Evolutionary conservation across 176 grass and related monocot species (phyloP).

Genomic region (Oryza punctata): DNA sequence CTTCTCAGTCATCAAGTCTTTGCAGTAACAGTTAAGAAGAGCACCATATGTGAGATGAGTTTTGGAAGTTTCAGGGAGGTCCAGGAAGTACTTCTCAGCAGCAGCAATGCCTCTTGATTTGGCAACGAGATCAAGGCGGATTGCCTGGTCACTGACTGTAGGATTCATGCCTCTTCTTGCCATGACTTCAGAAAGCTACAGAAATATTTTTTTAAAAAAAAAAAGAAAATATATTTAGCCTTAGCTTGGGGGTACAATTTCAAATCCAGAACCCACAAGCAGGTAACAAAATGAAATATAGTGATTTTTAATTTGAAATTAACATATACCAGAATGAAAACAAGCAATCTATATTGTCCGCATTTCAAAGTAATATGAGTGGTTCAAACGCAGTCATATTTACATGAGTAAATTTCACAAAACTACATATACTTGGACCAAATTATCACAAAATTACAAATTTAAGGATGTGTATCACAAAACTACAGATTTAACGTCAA

Average conservation of each 20-base stretch:
- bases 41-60: slow-evolving; percentile 88
- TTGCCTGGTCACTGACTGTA: slow-evolving; percentile 85
- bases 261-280: slow-evolving; percentile 14
- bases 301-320: slow-evolving; percentile 14
- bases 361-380: not conserved
- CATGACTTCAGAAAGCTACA: slow-evolving; percentile 84
- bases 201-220: not conserved
- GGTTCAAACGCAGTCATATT: not conserved
- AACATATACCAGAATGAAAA: slow-evolving; percentile 8
- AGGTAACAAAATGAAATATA: not conserved
- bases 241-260: not conserved
- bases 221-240: not conserved
- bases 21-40: slow-evolving; percentile 96
- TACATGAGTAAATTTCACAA: too few relatives aligned
- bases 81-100: slow-evolving; percentile 93
- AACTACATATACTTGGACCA: too few relatives aligned
- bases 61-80: slow-evolving; percentile 86
- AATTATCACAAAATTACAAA: too few relatives aligned
- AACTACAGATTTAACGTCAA: too few relatives aligned
- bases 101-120: slow-evolving; percentile 77
- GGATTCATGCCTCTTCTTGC: slow-evolving; percentile 86
- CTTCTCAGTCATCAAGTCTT: slow-evolving; percentile 65
- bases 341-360: not conserved
- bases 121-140: slow-evolving; percentile 76
- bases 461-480: too few relatives aligned